These are phyloP conservation scores for Barnettozyma wickerhamii DNA, from an alignment of 805 yeast genomes.

Conservation along the genomic window DNA sequence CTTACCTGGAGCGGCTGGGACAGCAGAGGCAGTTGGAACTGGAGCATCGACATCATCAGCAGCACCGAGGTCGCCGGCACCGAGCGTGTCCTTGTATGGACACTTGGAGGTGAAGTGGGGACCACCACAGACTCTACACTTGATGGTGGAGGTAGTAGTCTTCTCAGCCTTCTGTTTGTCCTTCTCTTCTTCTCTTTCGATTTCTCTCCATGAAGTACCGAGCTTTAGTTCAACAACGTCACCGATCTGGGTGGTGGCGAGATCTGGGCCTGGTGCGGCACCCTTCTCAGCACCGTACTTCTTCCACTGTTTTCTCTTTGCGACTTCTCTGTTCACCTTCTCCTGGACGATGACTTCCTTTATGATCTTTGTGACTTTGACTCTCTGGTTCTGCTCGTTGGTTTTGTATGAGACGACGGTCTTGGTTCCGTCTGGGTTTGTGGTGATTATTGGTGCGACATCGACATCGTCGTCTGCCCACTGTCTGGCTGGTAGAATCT, in stretches of 20 bases:
- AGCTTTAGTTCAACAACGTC: conserved; percentile 76
- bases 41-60: conserved; percentile 34
- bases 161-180: conserved; percentile 42
- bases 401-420: conserved; percentile 75
- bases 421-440: conserved; percentile 84
- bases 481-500: conserved; percentile 11
- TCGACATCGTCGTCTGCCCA: conserved; percentile 51
- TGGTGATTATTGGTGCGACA: conserved; percentile 67
- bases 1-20: conserved; percentile 35
- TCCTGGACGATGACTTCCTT: conserved; percentile 74
- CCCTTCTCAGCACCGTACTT: conserved; percentile 81
- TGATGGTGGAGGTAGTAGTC: conserved; percentile 43
- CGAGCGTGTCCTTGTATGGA: conserved; percentile 90
- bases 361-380: conserved; percentile 82
- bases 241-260: conserved; percentile 82
- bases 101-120: conserved; percentile 91
- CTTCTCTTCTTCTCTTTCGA: conserved; percentile 58
- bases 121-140: conserved; percentile 92
- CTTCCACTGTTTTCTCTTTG: conserved; percentile 82
- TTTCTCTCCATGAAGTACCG: conserved; percentile 72
- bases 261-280: conserved; percentile 80
- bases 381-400: conserved; percentile 77
- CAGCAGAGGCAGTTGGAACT: conserved; percentile 55
- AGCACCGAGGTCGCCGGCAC: conserved; percentile 39
- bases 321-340: conserved; percentile 78